phyloP scores from a whole-genome alignment of 148 eudicot species.

The Cornus suecica region DNA sequence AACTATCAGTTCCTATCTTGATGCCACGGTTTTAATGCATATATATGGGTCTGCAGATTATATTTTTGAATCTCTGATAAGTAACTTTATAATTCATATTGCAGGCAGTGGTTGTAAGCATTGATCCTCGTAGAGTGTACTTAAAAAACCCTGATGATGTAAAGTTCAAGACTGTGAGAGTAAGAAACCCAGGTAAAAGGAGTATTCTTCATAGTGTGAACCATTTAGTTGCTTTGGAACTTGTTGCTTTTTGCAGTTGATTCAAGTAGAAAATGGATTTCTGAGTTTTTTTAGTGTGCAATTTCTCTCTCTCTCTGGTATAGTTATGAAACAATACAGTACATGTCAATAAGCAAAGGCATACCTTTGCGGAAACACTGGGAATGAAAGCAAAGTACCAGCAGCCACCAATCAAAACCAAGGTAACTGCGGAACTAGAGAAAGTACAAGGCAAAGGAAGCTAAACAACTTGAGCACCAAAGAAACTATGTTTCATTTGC shows the following conservation, averaged over 20 bases:
- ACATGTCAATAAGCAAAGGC: no score
- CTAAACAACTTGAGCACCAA: neutral
- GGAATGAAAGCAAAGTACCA: no score
- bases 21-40: neutral
- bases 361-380: no score
- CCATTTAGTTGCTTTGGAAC: neutral
- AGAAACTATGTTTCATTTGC: no score
- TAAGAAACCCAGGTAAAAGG: constrained; percentile 65
- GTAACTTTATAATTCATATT: constrained; percentile 14
- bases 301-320: no score
- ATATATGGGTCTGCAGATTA: neutral
- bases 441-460: neutral
- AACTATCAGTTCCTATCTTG: neutral
- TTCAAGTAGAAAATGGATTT: neutral
- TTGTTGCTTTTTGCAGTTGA: neutral
- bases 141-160: constrained; percentile 59
- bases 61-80: neutral
- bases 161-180: constrained; percentile 60
- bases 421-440: neutral
- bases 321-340: no score
- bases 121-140: constrained; percentile 94
- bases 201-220: neutral
- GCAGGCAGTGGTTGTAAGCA: constrained; percentile 98
- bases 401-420: no score
- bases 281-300: neutral